Evolutionary conservation across 2,329 filamentous ascomycete genomes (phyloP).

Genomic region (Pseudohalonectria lignicola): DNA sequence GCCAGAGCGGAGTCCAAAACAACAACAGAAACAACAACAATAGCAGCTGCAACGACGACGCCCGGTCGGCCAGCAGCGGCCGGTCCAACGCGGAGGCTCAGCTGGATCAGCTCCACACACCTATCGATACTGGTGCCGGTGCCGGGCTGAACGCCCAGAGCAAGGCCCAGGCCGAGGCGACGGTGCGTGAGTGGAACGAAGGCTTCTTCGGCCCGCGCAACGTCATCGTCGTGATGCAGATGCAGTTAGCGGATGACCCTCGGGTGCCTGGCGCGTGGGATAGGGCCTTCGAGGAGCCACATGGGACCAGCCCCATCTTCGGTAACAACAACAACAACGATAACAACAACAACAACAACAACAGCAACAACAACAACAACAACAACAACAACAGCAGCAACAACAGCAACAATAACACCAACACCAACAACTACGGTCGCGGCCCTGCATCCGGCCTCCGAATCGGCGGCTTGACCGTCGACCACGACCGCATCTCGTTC

Average conservation of each 20-base stretch:
- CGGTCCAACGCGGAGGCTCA: slow-evolving; percentile 28
- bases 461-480: slow-evolving; percentile 28
- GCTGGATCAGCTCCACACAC: slow-evolving; percentile 21
- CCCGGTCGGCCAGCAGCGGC: slow-evolving; percentile 12
- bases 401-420: neutral
- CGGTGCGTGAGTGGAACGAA: slow-evolving; percentile 43
- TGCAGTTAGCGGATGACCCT: slow-evolving; percentile 5
- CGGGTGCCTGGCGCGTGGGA: slow-evolving; percentile 19
- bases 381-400: no score
- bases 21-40: slow-evolving; percentile 7
- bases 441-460: no score
- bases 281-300: slow-evolving; percentile 14
- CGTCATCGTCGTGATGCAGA: slow-evolving; percentile 26
- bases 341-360: neutral
- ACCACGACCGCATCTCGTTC: slow-evolving; percentile 29
- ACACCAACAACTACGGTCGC: slow-evolving; percentile 2
- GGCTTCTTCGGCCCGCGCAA: slow-evolving; percentile 43
- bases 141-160: no score
- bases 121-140: slow-evolving; percentile 5
- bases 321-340: no score
- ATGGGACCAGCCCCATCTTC: no score
- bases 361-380: neutral
- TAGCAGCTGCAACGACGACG: slow-evolving; percentile 7
- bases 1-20: no score
- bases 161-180: slow-evolving; percentile 26